A percentile compares a stretch with the other conserved stretches of the same genome.
phyloP scores from a whole-genome alignment of 306 rosid species.

The Gynostemma pentaphyllum region DNA sequence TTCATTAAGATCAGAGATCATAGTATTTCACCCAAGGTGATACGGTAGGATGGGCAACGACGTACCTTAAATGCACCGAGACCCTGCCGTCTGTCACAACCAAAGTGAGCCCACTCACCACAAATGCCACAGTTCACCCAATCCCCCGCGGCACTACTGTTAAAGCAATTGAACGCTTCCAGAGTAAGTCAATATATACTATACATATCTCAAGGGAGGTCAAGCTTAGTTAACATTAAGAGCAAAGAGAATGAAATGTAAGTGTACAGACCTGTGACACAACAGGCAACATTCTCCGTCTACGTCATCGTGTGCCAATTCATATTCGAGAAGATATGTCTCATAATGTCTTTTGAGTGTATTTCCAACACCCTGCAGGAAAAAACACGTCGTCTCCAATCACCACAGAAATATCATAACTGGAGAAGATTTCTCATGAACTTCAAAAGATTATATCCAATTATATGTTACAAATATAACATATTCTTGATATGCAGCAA shows the following conservation, averaged over 20 bases:
- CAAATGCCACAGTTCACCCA: constrained; percentile 99
- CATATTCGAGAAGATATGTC: constrained; percentile 92
- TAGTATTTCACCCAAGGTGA: neutral
- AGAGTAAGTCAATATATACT: too few relatives aligned
- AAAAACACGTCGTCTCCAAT: neutral
- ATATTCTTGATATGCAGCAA: neutral
- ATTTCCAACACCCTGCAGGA: constrained; percentile 91
- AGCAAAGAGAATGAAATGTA: neutral
- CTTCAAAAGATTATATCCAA: neutral
- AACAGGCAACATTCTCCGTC: constrained; percentile 96
- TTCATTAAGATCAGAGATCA: neutral
- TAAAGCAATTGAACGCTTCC: constrained; percentile 6
- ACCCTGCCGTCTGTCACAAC: constrained; percentile 98
- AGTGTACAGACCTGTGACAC: constrained; percentile 72
- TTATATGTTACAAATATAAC: neutral
- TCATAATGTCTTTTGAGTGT: constrained; percentile 94
- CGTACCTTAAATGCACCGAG: constrained; percentile 96
- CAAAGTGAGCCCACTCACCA: constrained; percentile 99
- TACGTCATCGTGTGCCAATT: constrained; percentile 94
- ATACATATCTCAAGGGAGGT: too few relatives aligned
- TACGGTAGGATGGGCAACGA: neutral
- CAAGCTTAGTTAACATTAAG: too few relatives aligned
- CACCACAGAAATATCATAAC: neutral
- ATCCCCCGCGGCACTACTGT: constrained; percentile 99
- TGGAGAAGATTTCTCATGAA: neutral